Evolutionary conservation across 2,329 filamentous ascomycete species (phyloP), one percentile per base, ranked within the genome.

Genomic region (Arthrocladium fulminans): DNA sequence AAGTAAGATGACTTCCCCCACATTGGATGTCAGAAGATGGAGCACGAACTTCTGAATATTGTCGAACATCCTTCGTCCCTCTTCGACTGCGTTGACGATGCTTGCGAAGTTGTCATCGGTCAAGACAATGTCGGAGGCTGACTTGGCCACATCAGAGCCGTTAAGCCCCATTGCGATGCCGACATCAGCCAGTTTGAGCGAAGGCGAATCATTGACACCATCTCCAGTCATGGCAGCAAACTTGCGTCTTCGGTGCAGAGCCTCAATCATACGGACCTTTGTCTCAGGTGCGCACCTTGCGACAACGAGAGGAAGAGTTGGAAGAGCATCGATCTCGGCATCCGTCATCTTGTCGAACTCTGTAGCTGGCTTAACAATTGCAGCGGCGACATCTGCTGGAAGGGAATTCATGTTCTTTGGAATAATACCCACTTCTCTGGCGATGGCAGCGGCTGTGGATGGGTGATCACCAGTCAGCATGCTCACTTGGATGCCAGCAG

Each of bases 211-310:
- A 61, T 94, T 94, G 53, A 92, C 87, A 40, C 87, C 87, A 58
- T 94, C 87, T 50, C 87, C 87, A 15, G 86, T 92, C 86, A 94
- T 92, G 51, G 86, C 86, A 64, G 83, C 86, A 65, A 85, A 90
- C 17, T 77, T 76, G 19, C 77, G 75, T 34, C 87, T 82, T 13
- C 88, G 80, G 55, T 89, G 85, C 13, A 94, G 76, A 4, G 88
- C 87, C 57, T 89, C 86, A 45, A 94, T 89, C 87, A 94, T 94
- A 51, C 86, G 81, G 3, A 88, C 87, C 68, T 94, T 94, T 32
- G 88, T 94, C 51, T 85, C 80, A 0, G 88, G 88, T 1, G 86
- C 84, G 62, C 87, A 94, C 30, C 88, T 82, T 30, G 88, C 87
- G 51, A 94, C 83, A 7, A 94, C 88, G 1, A 90, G 72, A 2